Evolutionary conservation across 495 filamentous ascomycete genomes (phyloP).

Genomic region (Clavariopsis aquatica): DNA sequence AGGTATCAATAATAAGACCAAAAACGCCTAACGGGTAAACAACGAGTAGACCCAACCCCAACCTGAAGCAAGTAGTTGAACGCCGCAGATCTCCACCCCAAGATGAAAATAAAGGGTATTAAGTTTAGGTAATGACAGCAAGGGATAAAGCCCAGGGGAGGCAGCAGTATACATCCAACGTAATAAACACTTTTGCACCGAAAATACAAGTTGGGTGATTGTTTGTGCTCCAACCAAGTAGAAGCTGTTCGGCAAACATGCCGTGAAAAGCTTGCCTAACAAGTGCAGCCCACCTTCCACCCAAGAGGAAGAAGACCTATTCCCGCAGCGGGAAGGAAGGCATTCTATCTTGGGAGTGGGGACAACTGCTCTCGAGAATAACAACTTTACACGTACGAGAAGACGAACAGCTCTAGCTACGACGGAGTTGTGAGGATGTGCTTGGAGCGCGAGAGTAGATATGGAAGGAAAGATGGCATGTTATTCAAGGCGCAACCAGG

Average conservation of each 20-base stretch:
- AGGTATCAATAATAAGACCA: neutral
- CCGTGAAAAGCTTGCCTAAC: neutral
- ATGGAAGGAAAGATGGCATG: neutral
- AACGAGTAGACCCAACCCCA: neutral
- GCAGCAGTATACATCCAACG: no score
- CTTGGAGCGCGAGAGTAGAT: neutral
- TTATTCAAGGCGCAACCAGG: neutral
- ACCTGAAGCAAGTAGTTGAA: no score
- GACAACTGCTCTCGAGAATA: slow-evolving; percentile 17
- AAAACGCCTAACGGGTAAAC: neutral
- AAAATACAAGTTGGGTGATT: neutral
- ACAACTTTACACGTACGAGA: neutral
- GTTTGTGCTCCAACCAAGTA: neutral
- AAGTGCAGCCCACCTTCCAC: slow-evolving; percentile 29
- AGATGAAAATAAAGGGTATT: neutral
- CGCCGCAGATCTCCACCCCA: no score
- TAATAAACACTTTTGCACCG: no score
- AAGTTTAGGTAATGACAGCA: neutral
- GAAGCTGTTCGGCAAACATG: neutral
- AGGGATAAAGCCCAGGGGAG: neutral
- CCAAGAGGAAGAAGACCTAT: slow-evolving; percentile 23
- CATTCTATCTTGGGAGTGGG: slow-evolving; percentile 25
- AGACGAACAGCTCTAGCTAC: neutral
- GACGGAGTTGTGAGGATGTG: neutral
- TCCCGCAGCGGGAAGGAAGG: slow-evolving; percentile 28